Evolutionary conservation across 2,329 filamentous ascomycete genomes (phyloP), one percentile per base, ranked within the genome.

Genomic region (Cryphonectria naterciae): DNA sequence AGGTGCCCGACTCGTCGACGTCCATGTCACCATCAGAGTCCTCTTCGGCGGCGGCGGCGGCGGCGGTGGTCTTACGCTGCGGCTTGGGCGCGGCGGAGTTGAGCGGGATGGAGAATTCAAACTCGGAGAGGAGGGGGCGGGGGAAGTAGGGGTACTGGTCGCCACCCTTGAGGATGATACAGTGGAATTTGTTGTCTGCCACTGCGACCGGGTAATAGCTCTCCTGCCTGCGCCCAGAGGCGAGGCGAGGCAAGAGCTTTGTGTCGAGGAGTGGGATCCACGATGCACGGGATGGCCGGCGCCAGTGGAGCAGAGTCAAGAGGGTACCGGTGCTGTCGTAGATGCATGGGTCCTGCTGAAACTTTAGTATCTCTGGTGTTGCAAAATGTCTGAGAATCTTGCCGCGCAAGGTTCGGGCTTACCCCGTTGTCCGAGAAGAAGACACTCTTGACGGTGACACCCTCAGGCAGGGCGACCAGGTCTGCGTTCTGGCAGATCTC

Each of bases 181-280:
- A 99, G 85, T 98, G 95, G 81, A 99, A 99, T 77, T 92, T 95
- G 77, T 92, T 88, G 76, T 95, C 90, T 2, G 95, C 94, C 1
- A 98, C 95, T 0, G 96, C 96, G 43, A 99, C 93, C 1, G 96
- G 96, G 88, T 95, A 99, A 84, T 99, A 99, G 0, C 86, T 89
- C 81, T 99, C 96, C 74, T 92, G 88, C 80, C 97, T 98, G 70
- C 91, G 91, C 37, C 96, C 96, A 2, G 89, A 91, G 0, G 93
- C 92, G 4, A 98, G 87, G 73, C 96, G 94, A 0, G 93, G 87
- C 15, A 99, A 86, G 52, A 92, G 89, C 71, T 88, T 93, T 0
- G 97, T 99, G 81, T 99, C 95, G 3, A 99, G 88, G 2, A 99
- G 86, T 0, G 96, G 96, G 2, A 97, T 90, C 96, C 96, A 99